phyloP scores from a whole-genome alignment of 2,329 filamentous ascomycete genomes.

The Ascochyta fabae region DNA sequence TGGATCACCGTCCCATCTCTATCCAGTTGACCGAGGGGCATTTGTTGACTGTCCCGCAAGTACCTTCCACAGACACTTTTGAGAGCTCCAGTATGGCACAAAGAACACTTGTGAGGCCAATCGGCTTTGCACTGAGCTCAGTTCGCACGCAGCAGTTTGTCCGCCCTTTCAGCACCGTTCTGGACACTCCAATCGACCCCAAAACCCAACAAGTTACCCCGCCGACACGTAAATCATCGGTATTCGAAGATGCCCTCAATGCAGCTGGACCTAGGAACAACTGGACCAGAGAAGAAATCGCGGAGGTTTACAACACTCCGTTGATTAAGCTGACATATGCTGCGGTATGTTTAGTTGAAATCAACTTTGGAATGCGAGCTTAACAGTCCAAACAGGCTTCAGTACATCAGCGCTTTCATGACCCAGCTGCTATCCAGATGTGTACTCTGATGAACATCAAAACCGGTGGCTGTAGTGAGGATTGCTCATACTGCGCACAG shows the following conservation, averaged over 20 bases:
- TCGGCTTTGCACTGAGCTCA: constrained; percentile 13
- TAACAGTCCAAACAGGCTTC: constrained; percentile 61
- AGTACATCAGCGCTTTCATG: constrained; percentile 84
- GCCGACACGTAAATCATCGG: constrained; percentile 20
- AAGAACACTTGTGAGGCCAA: constrained; percentile 15
- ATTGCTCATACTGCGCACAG: constrained; percentile 92
- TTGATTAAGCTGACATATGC: constrained; percentile 79
- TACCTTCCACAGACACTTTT: constrained; percentile 9
- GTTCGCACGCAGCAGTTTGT: constrained; percentile 13
- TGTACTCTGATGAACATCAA: constrained; percentile 98
- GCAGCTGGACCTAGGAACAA: constrained; percentile 69
- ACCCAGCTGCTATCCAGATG: constrained; percentile 83
- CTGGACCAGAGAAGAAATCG: constrained; percentile 84
- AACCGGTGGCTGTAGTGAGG: constrained; percentile 88
- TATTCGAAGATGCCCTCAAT: constrained; percentile 60
- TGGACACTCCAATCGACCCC: constrained; percentile 38
- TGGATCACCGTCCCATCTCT: not conserved
- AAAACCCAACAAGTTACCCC: constrained; percentile 29
- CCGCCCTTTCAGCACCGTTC: constrained; percentile 43
- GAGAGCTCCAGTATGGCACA: constrained; percentile 16
- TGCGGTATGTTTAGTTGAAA: constrained; percentile 59
- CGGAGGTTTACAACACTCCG: constrained; percentile 80
- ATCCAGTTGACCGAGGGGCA: constrained; percentile 14
- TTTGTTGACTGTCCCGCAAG: constrained; percentile 10
- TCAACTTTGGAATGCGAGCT: not conserved